These are phyloP conservation scores for Yamadazyma jaroonii DNA, from an alignment of 1,139 yeast genomes.

Conservation along the genomic window DNA sequence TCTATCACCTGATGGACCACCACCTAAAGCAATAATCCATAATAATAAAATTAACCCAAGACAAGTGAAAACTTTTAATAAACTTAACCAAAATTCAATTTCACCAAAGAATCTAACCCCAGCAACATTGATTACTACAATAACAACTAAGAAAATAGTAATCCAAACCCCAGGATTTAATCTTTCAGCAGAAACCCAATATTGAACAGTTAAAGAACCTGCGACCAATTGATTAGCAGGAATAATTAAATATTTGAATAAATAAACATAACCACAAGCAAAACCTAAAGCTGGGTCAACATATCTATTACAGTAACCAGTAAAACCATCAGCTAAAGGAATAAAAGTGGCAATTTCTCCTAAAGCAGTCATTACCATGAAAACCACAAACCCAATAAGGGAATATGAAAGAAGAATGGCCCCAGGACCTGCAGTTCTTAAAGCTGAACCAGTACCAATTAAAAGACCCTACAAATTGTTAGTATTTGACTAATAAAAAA, in stretches of 20 bases:
- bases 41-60: conserved; percentile 50
- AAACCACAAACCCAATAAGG: conserved; percentile 62
- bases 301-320: conserved; percentile 67
- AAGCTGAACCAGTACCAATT: conserved; percentile 68
- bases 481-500: no score
- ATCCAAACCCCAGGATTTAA: conserved; percentile 63
- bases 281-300: conserved; percentile 71
- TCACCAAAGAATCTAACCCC: conserved; percentile 67
- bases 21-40: conserved; percentile 52
- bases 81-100: conserved; percentile 64
- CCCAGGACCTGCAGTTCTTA: conserved; percentile 67
- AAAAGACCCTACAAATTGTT: conserved; percentile 51
- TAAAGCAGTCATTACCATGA: conserved; percentile 65
- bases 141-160: conserved; percentile 46
- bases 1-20: conserved; percentile 59
- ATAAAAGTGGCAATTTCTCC: conserved; percentile 77
- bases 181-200: conserved; percentile 49
- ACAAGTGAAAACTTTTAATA: conserved; percentile 58
- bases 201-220: conserved; percentile 58
- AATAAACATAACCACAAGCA: conserved; percentile 69
- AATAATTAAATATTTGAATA: conserved; percentile 56
- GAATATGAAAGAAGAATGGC: conserved; percentile 61
- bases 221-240: conserved; percentile 66
- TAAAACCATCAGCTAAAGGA: conserved; percentile 68
- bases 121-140: conserved; percentile 52